Conservation (phyloP, 257 asterid genomes). For the Capsicum baccatum region DNA sequence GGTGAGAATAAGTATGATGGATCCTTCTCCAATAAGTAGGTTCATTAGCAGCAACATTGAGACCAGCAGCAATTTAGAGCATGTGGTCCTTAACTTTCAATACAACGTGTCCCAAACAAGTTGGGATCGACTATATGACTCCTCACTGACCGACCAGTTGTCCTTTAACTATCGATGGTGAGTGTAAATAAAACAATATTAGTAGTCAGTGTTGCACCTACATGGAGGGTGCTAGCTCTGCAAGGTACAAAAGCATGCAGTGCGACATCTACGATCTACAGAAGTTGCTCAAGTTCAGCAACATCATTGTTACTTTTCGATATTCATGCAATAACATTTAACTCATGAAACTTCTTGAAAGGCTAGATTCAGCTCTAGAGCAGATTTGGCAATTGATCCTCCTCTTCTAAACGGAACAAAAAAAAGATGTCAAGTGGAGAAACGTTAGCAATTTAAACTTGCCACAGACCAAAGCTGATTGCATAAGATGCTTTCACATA, state of each 20-base stretch:
- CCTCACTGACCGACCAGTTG: neutral
- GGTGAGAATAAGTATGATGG: conserved; percentile 23
- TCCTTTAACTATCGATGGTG: conserved; percentile 2
- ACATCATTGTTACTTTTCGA: conserved; percentile 19
- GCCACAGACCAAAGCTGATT: neutral
- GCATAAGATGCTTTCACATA: conserved; percentile 36
- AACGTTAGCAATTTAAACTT: neutral
- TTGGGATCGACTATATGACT: neutral
- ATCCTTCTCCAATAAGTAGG: conserved; percentile 33
- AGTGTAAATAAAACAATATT: conserved; percentile 25
- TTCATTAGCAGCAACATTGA: conserved; percentile 22
- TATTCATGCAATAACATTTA: conserved; percentile 36
- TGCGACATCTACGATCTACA: conserved; percentile 16
- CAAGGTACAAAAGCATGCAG: conserved; percentile 16
- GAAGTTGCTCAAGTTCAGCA: conserved; percentile 7
- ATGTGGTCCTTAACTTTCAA: conserved; percentile 21
- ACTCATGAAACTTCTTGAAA: conserved; percentile 79
- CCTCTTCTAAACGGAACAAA: conserved; percentile 69
- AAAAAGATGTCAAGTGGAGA: conserved; percentile 29
- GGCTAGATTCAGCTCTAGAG: conserved; percentile 82
- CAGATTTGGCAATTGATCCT: conserved; percentile 87
- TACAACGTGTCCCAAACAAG: neutral
- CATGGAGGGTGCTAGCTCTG: neutral
- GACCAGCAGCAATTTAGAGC: neutral
- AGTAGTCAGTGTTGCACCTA: conserved; percentile 32